Percentiles rank a stretch among this genome's conserved stretches.
These are phyloP conservation scores for Tarenaya hassleriana DNA, from an alignment of 345 rosid genomes.

Conservation along the genomic window DNA sequence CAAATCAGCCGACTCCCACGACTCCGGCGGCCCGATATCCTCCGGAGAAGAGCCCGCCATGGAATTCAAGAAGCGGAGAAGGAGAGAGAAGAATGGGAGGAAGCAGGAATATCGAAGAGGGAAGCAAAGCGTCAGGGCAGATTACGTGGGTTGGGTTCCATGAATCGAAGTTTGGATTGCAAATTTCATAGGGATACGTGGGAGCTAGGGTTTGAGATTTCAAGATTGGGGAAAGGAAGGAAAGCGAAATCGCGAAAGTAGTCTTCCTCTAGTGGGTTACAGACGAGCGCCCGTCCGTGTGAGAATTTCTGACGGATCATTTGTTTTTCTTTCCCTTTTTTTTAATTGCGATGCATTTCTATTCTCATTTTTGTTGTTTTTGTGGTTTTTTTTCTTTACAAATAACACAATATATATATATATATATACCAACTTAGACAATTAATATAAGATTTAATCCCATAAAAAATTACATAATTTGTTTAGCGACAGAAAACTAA, in stretches of 20 bases:
- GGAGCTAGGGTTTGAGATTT: constrained; percentile 22
- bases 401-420: too few species aligned
- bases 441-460: too few species aligned
- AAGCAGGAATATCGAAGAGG: not conserved
- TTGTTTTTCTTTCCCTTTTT: too few species aligned
- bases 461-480: too few species aligned
- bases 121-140: constrained; percentile 13
- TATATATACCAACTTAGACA: too few species aligned
- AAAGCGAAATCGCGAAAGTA: not conserved
- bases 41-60: constrained; percentile 72
- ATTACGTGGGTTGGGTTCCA: not conserved
- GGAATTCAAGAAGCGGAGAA: not conserved
- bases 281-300: too few species aligned
- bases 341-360: too few species aligned
- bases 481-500: too few species aligned
- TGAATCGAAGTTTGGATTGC: not conserved
- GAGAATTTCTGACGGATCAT: too few species aligned
- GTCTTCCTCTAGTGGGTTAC: too few species aligned
- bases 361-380: too few species aligned
- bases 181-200: constrained; percentile 18
- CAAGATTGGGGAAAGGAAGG: not conserved
- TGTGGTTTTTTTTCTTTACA: too few species aligned
- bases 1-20: constrained; percentile 85
- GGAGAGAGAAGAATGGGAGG: constrained; percentile 12
- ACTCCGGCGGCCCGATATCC: constrained; percentile 65